Conservation (phyloP, 1,284 basidiomycete species). For the Boletus semigastroideus region DNA sequence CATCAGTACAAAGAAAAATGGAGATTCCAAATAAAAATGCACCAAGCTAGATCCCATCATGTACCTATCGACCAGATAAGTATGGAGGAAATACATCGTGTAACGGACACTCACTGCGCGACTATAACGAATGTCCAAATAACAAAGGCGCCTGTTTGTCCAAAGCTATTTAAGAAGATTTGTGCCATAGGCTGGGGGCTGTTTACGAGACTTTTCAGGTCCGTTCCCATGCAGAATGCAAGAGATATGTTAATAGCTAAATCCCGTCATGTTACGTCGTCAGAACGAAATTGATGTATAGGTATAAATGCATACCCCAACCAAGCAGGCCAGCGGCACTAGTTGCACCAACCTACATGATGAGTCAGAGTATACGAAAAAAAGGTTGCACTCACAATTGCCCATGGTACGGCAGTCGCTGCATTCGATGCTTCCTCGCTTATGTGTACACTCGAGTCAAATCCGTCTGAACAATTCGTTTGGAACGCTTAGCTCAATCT, state of each 20-base stretch:
- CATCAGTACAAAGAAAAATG: neutral
- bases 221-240: conserved; percentile 65
- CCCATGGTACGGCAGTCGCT: conserved; percentile 67
- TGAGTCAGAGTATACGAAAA: neutral
- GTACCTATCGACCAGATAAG: neutral
- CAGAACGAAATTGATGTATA: neutral
- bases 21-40: neutral
- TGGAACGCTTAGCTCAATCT: neutral
- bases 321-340: conserved; percentile 63
- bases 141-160: conserved; percentile 56
- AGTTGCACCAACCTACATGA: conserved; percentile 44
- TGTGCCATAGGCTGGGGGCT: conserved; percentile 74
- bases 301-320: conserved; percentile 48
- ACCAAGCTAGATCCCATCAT: conserved; percentile 68
- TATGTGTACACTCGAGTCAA: conserved; percentile 70
- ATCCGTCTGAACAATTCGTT: conserved; percentile 37
- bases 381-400: conserved; percentile 47
- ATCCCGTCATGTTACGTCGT: neutral
- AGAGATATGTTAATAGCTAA: conserved; percentile 58
- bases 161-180: conserved; percentile 71
- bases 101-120: conserved; percentile 50
- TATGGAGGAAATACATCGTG: neutral
- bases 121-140: conserved; percentile 68
- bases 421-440: conserved; percentile 79
- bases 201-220: conserved; percentile 54